Base-by-base conservation (phyloP, 1,284 basidiomycete species). In the Agaricales sp. region DNA sequence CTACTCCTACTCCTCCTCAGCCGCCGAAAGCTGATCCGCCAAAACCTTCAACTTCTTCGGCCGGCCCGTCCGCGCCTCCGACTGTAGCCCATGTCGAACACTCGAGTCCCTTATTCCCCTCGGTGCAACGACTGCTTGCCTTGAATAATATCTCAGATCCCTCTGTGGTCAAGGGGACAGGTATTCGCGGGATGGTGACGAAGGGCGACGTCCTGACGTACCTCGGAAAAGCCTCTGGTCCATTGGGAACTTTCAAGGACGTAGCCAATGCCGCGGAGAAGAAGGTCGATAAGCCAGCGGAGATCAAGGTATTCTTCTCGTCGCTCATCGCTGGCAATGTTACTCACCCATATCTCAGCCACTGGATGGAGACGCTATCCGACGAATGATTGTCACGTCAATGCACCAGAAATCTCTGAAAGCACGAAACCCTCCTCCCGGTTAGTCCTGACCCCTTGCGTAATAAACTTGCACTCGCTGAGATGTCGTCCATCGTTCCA, bases 181-280 rank as follows among this genome's bases (percentile, higher is more conserved):
- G 92, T 50, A 70, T 87, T 45, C 77, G 88, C 45, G 91, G 91
- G 14, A 92, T 92, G 87, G 64, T 95, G 53, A 95, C 91, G 45
- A 92, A 92, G 64, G 92, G 92, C 6, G 92, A 95, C 61, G 81
- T 94, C 1, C 74, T 95, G 25, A 69, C 87, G 3, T 83, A 80
- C 61, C 69, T 93, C 12, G 91, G 91, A 25, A 82, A 83, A 63
- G 85, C 88, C 8, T 90, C 82, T 43, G 75, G 80, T 12, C 87
- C 88, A 1, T 73, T 79, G 18, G 89, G 87, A 50, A 88, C 87
- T 16, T 82, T 77, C 65, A 81, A 80, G 58, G 70, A 72, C 51
- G 56, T 57, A 13, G 53, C 61, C 14, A 58, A 59, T 38, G 59
- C 39, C 19, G 60, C 39, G 18, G 63, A 65, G 37, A 55, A 37